phyloP scores from a whole-genome alignment of 2,329 filamentous ascomycete genomes.

The Alternaria longipes region DNA sequence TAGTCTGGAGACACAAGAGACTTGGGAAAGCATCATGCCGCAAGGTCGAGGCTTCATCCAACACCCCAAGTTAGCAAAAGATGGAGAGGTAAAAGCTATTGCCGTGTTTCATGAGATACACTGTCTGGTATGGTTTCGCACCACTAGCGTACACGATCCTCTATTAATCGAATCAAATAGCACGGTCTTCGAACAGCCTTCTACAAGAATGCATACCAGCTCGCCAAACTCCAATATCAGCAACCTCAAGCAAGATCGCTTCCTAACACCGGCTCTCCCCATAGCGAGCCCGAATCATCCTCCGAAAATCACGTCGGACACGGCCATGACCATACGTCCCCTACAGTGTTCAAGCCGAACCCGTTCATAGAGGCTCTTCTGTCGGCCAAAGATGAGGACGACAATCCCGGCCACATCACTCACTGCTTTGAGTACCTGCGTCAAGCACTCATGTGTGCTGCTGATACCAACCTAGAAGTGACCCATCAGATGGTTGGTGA shows the following conservation, averaged over 20 bases:
- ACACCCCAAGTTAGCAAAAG: conserved; percentile 6
- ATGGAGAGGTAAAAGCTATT: conserved; percentile 1
- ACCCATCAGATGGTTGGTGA: conserved; percentile 1
- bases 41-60: conserved; percentile 10
- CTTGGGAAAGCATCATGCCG: conserved; percentile 11
- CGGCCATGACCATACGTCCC: not conserved
- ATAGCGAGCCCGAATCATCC: not conserved
- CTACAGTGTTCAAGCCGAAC: conserved; percentile 2
- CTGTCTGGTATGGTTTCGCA: conserved; percentile 11
- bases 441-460: conserved; percentile 38
- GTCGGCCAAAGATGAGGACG: not conserved
- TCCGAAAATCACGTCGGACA: not conserved
- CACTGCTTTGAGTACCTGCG: conserved; percentile 43
- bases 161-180: not conserved
- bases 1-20: conserved; percentile 37
- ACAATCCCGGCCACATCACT: not conserved
- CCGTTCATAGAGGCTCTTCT: conserved; percentile 11
- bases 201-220: conserved; percentile 13
- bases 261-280: not conserved
- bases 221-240: conserved; percentile 9
- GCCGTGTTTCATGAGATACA: conserved; percentile 19
- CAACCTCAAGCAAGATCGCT: not conserved
- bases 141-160: not conserved
- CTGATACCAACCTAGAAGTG: conserved; percentile 36
- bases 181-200: conserved; percentile 10